phyloP scores from a whole-genome alignment of 768 basidiomycete genomes.

The Auricularia heimuer region DNA sequence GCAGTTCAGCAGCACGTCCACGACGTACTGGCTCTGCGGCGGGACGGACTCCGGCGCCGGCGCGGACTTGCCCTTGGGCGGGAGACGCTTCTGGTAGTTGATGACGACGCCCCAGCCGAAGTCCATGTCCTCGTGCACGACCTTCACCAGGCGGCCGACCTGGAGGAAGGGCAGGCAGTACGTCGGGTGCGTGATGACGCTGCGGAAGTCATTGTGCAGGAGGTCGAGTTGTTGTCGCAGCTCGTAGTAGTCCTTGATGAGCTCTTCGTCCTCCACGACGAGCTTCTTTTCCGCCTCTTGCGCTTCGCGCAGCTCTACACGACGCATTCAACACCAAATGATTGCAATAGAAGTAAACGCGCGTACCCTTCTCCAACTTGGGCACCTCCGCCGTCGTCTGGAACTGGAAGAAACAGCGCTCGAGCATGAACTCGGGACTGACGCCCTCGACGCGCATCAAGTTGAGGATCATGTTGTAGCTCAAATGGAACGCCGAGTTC shows the following conservation, averaged over 20 bases:
- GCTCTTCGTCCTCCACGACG: slow-evolving; percentile 72
- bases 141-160: slow-evolving; percentile 82
- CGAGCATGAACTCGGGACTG: slow-evolving; percentile 96
- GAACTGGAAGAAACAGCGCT: slow-evolving; percentile 97
- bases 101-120: slow-evolving; percentile 97
- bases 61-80: slow-evolving; percentile 58
- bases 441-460: slow-evolving; percentile 97
- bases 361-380: slow-evolving; percentile 67
- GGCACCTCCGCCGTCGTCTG: slow-evolving; percentile 93
- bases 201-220: slow-evolving; percentile 77
- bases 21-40: slow-evolving; percentile 83
- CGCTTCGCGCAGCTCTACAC: slow-evolving; percentile 60
- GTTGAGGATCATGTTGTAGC: slow-evolving; percentile 99
- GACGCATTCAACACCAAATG: background rate
- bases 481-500: slow-evolving; percentile 96
- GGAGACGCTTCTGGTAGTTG: slow-evolving; percentile 79
- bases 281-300: slow-evolving; percentile 57
- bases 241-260: slow-evolving; percentile 85
- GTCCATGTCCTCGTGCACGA: slow-evolving; percentile 77
- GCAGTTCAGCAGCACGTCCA: slow-evolving; percentile 85
- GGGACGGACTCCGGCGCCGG: slow-evolving; percentile 60
- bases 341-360: background rate
- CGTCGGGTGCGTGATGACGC: slow-evolving; percentile 89
- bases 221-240: slow-evolving; percentile 88
- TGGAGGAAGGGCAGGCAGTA: slow-evolving; percentile 94